Evolutionary conservation across 495 filamentous ascomycete species (phyloP), one percentile per base, ranked within the genome.

Genomic region (Trichoderma asperelloides): DNA sequence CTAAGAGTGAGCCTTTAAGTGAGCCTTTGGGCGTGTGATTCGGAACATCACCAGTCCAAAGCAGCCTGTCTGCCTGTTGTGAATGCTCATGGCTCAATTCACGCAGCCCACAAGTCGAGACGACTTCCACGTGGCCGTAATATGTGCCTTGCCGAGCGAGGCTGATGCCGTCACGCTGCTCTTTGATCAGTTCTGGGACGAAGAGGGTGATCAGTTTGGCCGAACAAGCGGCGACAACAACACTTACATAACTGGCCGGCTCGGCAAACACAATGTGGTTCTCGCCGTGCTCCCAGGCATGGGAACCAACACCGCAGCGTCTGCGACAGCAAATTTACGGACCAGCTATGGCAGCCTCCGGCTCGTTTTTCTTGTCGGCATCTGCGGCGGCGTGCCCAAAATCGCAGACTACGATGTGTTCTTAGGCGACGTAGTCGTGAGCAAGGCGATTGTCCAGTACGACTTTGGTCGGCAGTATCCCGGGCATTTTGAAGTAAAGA

Each of bases 361-460:
- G 62, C 66, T 74, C 5, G 69, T 66, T 21, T 63, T 78, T 18
- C 47, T 78, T 27, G 74, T 77, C 3, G 77, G 77, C 7, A 70
- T 79, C 18, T 77, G 77, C 57, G 77, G 76, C 15, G 77, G 70
- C 5, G 69, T 74, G 8, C 77, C 75, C 7, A 39, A 45, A 13
- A 67, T 49, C 15, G 45, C 62, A 16, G 43, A 27, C 8, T 66
- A 71, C 16, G 72, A 76, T 27, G 68, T 79, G 9, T 65, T 79
- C 18, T 74, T 83, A 1, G 80, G 81, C 6, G 80, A 84, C 68
- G 78, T 82, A 0, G 71, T 82, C 23, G 76, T 84, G 45, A 80
- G 78, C 65, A 75, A 73, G 0, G 64, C 62, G 13, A 65, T 80
- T 8, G 67, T 81, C n/a, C 70, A 82, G 65, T 78, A 78, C 66